Evolutionary conservation across 2,329 filamentous ascomycete genomes (phyloP).

Genomic region (Cladosporium colombiae): DNA sequence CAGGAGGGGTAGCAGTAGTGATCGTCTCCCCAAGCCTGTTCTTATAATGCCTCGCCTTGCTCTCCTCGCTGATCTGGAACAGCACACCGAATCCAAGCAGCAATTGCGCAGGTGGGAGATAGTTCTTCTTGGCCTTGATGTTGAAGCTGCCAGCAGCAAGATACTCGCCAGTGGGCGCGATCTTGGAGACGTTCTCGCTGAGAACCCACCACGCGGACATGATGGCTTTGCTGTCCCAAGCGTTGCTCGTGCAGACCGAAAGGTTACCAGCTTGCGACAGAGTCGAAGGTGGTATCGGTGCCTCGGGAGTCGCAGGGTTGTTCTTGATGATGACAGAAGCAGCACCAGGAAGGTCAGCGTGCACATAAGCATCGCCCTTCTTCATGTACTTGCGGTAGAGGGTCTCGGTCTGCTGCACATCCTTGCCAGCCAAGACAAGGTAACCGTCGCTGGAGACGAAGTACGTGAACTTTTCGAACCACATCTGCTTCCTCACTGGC

Average conservation of each 20-base stretch:
- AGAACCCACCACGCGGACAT: constrained; percentile 97
- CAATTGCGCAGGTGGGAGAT: constrained; percentile 81
- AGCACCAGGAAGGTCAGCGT: constrained; percentile 84
- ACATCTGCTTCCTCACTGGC: constrained; percentile 78
- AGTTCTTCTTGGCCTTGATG: constrained; percentile 86
- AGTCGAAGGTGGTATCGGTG: constrained; percentile 87
- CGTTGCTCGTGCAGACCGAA: constrained; percentile 79
- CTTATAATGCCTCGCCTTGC: constrained; percentile 76
- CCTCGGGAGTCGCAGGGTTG: constrained; percentile 71
- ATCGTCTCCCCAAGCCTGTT: constrained; percentile 59
- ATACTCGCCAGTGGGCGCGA: constrained; percentile 75
- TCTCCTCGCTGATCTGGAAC: constrained; percentile 87
- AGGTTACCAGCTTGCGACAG: constrained; percentile 86
- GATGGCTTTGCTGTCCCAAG: constrained; percentile 94
- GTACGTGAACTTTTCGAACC: constrained; percentile 97
- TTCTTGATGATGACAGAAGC: constrained; percentile 90
- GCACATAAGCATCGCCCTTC: constrained; percentile 88
- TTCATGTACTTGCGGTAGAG: constrained; percentile 84
- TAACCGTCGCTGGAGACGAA: constrained; percentile 97
- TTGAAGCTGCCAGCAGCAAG: constrained; percentile 76
- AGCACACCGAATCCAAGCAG: constrained; percentile 84
- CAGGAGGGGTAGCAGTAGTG: constrained; percentile 18
- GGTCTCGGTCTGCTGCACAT: constrained; percentile 85
- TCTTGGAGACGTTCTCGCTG: constrained; percentile 87
- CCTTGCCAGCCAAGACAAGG: constrained; percentile 81